A percentile compares a stretch with the other conserved stretches of the same genome.
phyloP scores from a whole-genome alignment of 2,329 filamentous ascomycete species.

The Cladosporium sp. region DNA sequence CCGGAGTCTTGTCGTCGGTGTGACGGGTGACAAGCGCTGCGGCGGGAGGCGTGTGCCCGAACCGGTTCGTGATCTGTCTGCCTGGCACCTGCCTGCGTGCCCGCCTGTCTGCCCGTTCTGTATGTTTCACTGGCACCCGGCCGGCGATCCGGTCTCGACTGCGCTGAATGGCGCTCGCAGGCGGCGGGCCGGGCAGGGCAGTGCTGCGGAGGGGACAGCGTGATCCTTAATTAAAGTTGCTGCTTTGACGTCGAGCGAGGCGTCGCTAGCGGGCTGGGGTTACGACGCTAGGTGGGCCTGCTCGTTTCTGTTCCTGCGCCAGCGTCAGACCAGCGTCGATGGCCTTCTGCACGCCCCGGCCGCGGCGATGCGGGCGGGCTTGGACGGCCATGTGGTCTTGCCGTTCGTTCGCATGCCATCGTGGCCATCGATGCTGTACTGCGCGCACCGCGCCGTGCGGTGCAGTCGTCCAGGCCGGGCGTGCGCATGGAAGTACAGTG shows the following conservation, averaged over 20 bases:
- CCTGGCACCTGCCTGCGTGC: too few species aligned
- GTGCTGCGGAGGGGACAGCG: neutral
- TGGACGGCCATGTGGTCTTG: slow-evolving; percentile 1
- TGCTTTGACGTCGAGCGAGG: slow-evolving; percentile 2
- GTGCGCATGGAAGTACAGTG: too few species aligned
- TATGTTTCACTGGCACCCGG: neutral
- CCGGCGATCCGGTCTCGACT: slow-evolving; percentile 6
- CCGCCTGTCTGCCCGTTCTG: too few species aligned
- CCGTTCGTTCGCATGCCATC: neutral
- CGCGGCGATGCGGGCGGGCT: neutral
- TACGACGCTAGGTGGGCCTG: neutral
- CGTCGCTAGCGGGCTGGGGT: slow-evolving; percentile 2
- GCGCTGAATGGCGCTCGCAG: neutral
- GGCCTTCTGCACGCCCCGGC: neutral
- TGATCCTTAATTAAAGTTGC: slow-evolving; percentile 11
- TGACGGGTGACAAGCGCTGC: too few species aligned
- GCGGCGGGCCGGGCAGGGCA: neutral
- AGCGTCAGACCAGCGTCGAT: slow-evolving; percentile 4
- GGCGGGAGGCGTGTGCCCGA: too few species aligned
- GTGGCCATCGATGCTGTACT: too few species aligned
- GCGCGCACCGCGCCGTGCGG: too few species aligned
- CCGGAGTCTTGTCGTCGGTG: too few species aligned
- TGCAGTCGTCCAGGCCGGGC: too few species aligned
- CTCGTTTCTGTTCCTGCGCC: slow-evolving; percentile 6
- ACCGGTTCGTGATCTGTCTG: too few species aligned